phyloP scores from a whole-genome alignment of 208 protist species.

The Crithidia expoeki region DNA sequence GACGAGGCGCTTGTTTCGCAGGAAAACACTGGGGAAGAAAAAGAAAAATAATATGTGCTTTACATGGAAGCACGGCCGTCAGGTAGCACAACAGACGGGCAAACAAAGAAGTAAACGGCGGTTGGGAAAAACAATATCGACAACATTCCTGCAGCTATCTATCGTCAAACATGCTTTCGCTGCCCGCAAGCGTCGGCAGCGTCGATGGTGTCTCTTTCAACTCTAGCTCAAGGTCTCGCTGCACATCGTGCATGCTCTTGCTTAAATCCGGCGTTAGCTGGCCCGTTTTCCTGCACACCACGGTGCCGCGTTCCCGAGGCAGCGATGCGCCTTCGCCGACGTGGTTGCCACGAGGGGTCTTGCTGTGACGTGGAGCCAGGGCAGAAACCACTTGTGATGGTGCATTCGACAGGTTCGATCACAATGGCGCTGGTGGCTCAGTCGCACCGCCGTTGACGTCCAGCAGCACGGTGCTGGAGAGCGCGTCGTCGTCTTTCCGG shows the following conservation, averaged over 20 bases:
- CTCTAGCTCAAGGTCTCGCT: conserved; percentile 7
- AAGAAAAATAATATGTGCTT: neutral
- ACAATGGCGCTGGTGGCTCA: conserved; percentile 1
- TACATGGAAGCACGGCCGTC: too few relatives aligned
- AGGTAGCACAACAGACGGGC: neutral
- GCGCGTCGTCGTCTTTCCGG: conserved; percentile 2
- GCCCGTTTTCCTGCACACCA: neutral
- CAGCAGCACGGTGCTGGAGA: conserved; percentile 3
- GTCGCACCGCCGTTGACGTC: conserved; percentile 7
- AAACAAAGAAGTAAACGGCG: neutral
- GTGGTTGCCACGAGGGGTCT: neutral
- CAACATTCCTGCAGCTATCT: neutral
- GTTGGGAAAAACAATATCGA: conserved; percentile 7
- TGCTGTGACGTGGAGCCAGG: conserved; percentile 4
- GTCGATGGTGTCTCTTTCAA: neutral
- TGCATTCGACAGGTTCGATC: neutral
- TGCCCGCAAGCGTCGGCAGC: conserved; percentile 5
- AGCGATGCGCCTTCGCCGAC: conserved; percentile 2
- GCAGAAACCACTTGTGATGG: neutral
- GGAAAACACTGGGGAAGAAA: neutral
- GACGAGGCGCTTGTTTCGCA: neutral
- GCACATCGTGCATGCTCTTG: neutral
- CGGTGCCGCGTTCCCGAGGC: conserved; percentile 10
- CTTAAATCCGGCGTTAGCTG: conserved; percentile 2
- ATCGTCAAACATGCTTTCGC: neutral